A percentile compares a stretch with the other conserved stretches of the same genome.
Evolutionary conservation across 225 moss, liverwort and hornwort genomes (phyloP).

Genomic region (Bryoerythrophyllum caledonicum): DNA sequence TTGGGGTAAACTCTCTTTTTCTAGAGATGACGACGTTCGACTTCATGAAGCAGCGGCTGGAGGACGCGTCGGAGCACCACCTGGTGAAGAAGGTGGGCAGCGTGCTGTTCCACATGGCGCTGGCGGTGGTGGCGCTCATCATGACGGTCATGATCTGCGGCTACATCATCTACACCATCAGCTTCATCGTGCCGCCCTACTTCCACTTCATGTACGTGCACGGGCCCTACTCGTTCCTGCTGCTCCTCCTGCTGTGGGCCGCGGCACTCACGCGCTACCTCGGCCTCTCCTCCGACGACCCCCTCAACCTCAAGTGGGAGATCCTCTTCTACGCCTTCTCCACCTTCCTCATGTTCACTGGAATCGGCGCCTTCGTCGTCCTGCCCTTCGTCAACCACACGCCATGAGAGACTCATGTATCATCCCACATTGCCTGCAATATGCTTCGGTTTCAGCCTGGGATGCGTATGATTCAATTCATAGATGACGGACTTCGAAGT

Average conservation of each 20-base stretch:
- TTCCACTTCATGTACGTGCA: conserved; percentile 62
- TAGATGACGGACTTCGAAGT: background rate
- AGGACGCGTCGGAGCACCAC: conserved; percentile 44
- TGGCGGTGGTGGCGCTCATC: conserved; percentile 48
- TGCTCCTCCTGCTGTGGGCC: conserved; percentile 46
- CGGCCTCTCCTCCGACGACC: conserved; percentile 40
- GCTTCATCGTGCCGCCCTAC: conserved; percentile 62
- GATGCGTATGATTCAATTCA: conserved; percentile 19
- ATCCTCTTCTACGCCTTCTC: conserved; percentile 48
- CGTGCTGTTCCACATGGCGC: conserved; percentile 39
- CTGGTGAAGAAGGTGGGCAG: conserved; percentile 38
- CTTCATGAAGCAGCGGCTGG: conserved; percentile 43
- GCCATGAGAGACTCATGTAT: background rate
- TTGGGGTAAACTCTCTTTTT: no score
- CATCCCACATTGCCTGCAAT: background rate
- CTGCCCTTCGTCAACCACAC: conserved; percentile 44
- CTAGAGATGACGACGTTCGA: conserved; percentile 43
- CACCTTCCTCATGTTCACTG: conserved; percentile 59
- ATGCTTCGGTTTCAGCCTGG: no score
- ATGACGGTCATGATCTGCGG: conserved; percentile 58
- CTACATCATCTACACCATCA: conserved; percentile 63
- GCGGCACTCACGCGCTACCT: conserved; percentile 43
- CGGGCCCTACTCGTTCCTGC: conserved; percentile 59
- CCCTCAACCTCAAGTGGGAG: conserved; percentile 54
- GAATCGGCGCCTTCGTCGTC: conserved; percentile 59